Percentiles rank a stretch among this genome's conserved stretches.
Evolutionary conservation across 2,329 filamentous ascomycete genomes (phyloP).

Genomic region (Beauveria bassiana): DNA sequence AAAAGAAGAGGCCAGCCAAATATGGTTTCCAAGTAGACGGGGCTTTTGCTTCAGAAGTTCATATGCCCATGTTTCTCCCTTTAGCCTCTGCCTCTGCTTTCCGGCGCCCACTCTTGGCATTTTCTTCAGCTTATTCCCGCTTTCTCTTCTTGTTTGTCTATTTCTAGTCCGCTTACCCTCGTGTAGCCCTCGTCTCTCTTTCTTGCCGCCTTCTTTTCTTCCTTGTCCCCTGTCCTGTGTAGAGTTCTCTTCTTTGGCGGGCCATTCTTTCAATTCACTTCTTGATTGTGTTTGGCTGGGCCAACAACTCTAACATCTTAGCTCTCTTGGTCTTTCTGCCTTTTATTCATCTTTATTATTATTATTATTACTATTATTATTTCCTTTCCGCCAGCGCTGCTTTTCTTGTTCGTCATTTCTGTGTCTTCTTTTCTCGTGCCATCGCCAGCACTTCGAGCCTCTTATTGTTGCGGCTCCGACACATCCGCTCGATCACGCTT

Average conservation of each 20-base stretch:
- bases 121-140: neutral
- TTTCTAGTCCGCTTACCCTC: conserved; percentile 1
- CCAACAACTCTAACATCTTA: neutral
- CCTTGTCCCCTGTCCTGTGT: neutral
- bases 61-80: neutral
- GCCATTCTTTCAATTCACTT: neutral
- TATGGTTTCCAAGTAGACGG: neutral
- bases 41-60: conserved; percentile 6
- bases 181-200: neutral
- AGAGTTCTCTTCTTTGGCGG: neutral
- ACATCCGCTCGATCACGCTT: too few species aligned
- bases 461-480: neutral
- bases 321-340: conserved; percentile 9
- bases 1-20: neutral
- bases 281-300: conserved; percentile 4
- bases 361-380: conserved; percentile 2
- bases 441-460: neutral
- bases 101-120: neutral
- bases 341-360: conserved; percentile 13
- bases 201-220: neutral
- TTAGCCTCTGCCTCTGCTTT: neutral
- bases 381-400: neutral
- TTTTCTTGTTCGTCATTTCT: conserved; percentile 13
- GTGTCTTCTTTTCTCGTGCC: too few species aligned
- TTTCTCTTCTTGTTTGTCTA: neutral